Conservation (phyloP, 225 moss, liverwort and hornwort genomes). For the Neckera pumila region DNA sequence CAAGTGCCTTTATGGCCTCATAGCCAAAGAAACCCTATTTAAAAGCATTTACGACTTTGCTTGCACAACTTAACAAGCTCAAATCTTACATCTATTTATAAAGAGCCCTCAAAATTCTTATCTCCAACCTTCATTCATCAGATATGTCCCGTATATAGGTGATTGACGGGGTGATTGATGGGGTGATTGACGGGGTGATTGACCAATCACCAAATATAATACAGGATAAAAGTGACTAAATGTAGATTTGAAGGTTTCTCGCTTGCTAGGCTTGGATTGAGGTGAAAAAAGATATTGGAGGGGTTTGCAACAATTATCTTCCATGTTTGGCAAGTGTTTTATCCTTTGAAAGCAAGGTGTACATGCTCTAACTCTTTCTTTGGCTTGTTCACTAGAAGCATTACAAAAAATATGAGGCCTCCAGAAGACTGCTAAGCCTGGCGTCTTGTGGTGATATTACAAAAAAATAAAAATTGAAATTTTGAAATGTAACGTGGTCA, state of each 20-base stretch:
- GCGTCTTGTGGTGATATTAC: no score
- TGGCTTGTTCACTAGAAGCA: not conserved
- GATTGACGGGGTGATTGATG: no score
- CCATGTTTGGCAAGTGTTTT: fast-evolving
- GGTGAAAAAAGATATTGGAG: fast-evolving
- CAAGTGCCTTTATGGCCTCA: not conserved
- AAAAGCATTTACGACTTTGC: fast-evolving
- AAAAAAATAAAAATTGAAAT: no score
- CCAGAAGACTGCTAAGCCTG: no score
- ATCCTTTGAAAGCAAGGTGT: fast-evolving
- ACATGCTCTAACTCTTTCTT: not conserved
- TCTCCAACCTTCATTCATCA: no score
- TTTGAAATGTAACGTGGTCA: no score
- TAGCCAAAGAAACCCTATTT: no score
- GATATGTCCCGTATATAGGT: not conserved
- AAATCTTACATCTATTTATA: not conserved
- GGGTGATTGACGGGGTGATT: no score
- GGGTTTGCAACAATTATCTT: not conserved
- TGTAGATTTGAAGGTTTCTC: not conserved
- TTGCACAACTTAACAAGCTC: fast-evolving
- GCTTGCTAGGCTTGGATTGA: not conserved
- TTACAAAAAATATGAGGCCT: no score
- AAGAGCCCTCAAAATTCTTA: not conserved
- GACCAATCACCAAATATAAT: not conserved
- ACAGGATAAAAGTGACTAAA: not conserved